Evolutionary conservation across 192 early-diverging fungal genomes (phyloP).

Genomic region (Paraglomus brasilianum): DNA sequence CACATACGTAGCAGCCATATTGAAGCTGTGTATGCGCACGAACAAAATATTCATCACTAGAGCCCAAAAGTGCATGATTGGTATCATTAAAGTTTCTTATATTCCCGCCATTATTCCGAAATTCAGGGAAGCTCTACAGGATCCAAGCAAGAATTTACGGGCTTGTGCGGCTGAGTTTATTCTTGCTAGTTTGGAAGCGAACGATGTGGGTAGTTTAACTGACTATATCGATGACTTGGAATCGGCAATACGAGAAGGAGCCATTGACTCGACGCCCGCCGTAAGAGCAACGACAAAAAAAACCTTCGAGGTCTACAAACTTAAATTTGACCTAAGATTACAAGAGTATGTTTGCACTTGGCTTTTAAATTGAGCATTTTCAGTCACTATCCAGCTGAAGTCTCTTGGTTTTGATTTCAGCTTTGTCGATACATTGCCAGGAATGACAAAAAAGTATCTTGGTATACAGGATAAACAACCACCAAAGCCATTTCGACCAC

Average conservation of each 20-base stretch:
- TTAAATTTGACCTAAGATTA: conserved; percentile 39
- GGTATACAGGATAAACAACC: conserved; percentile 20
- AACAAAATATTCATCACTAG: conserved; percentile 73
- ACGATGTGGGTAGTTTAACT: conserved; percentile 32
- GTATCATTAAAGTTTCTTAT: conserved; percentile 59
- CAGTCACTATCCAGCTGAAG: not conserved
- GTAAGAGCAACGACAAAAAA: conserved; percentile 48
- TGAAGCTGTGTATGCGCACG: conserved; percentile 68
- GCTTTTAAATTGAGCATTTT: not conserved
- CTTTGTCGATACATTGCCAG: conserved; percentile 11
- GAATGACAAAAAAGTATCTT: conserved; percentile 6
- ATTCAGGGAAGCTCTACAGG: conserved; percentile 52
- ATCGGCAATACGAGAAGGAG: conserved; percentile 44
- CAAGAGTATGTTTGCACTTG: conserved; percentile 13
- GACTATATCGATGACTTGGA: conserved; percentile 45
- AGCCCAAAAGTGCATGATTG: conserved; percentile 58
- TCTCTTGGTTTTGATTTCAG: not conserved
- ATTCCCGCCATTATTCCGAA: conserved; percentile 53
- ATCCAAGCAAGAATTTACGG: conserved; percentile 64
- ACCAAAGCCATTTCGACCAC: not conserved
- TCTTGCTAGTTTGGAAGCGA: conserved; percentile 50
- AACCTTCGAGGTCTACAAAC: conserved; percentile 48
- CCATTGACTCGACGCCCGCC: conserved; percentile 49
- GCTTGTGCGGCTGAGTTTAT: conserved; percentile 61
- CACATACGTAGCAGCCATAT: conserved; percentile 53